Conservation (phyloP, 2,329 filamentous ascomycete species). For the Monilinia vaccinii-corymbosi region DNA sequence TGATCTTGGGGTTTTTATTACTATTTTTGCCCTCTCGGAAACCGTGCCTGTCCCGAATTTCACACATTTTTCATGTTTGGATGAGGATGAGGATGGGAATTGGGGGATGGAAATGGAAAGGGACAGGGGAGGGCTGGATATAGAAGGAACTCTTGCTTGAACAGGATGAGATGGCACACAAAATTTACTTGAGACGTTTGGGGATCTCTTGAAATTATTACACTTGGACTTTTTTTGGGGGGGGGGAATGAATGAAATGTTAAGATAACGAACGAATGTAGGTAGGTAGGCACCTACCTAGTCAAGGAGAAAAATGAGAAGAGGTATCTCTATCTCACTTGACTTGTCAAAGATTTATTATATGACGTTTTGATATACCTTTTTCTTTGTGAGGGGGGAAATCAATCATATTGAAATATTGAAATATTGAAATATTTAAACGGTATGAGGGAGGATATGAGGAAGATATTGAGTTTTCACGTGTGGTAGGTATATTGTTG, state of each 20-base stretch:
- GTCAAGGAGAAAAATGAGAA: neutral
- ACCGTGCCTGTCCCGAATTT: neutral
- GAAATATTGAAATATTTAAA: too few relatives aligned
- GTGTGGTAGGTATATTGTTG: too few relatives aligned
- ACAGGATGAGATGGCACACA: conserved; percentile 1
- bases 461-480: too few relatives aligned
- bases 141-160: neutral
- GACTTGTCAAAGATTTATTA: too few relatives aligned
- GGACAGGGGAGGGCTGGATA: neutral
- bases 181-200: neutral
- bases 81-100: neutral
- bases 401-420: too few relatives aligned
- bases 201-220: neutral
- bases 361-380: too few relatives aligned
- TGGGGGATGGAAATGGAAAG: too few relatives aligned
- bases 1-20: conserved; percentile 1
- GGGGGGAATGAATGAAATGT: neutral
- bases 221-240: neutral
- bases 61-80: neutral
- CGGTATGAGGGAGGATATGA: too few relatives aligned
- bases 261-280: neutral
- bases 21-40: neutral
- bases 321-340: too few relatives aligned
- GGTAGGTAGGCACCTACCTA: too few relatives aligned
- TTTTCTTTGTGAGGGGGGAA: too few relatives aligned